phyloP scores from a whole-genome alignment of 768 basidiomycete species.

The Arthromyces matolae region DNA sequence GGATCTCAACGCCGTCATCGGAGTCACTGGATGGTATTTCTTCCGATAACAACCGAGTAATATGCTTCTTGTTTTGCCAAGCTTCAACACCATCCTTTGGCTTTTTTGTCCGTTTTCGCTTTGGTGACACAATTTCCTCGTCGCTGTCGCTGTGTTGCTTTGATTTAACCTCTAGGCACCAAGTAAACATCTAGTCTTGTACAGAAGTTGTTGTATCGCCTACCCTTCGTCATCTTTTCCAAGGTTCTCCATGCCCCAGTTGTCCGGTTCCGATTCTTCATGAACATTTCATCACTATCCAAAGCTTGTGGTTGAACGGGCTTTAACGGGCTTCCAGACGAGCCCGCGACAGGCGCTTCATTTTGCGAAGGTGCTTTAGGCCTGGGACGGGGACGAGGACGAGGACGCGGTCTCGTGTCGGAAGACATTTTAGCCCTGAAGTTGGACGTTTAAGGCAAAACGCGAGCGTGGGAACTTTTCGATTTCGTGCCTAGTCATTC shows the following conservation, averaged over 20 bases:
- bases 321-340: conserved; percentile 15
- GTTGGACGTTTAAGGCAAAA: conserved; percentile 29
- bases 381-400: conserved; percentile 44
- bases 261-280: conserved; percentile 60
- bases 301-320: conserved; percentile 28
- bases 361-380: conserved; percentile 25
- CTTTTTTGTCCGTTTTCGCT: conserved; percentile 31
- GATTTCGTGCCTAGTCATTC: conserved; percentile 23
- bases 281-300: conserved; percentile 68
- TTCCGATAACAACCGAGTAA: conserved; percentile 44
- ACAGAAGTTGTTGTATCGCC: conserved; percentile 7
- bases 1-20: conserved; percentile 39
- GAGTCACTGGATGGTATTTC: conserved; percentile 22
- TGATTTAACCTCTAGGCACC: conserved; percentile 6
- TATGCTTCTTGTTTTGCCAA: conserved; percentile 41
- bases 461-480: conserved; percentile 40
- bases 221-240: conserved; percentile 55
- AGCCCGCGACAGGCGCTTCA: conserved; percentile 17
- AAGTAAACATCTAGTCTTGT: not conserved
- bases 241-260: conserved; percentile 57
- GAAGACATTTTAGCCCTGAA: conserved; percentile 27
- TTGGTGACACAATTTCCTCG: conserved; percentile 29
- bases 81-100: conserved; percentile 36
- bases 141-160: conserved; percentile 22
- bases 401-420: conserved; percentile 37